Percentiles rank a stretch among this genome's conserved stretches.
These are phyloP conservation scores for Lagenidium sp. DNA, from an alignment of 352 stramenopile species.

Conservation along the genomic window DNA sequence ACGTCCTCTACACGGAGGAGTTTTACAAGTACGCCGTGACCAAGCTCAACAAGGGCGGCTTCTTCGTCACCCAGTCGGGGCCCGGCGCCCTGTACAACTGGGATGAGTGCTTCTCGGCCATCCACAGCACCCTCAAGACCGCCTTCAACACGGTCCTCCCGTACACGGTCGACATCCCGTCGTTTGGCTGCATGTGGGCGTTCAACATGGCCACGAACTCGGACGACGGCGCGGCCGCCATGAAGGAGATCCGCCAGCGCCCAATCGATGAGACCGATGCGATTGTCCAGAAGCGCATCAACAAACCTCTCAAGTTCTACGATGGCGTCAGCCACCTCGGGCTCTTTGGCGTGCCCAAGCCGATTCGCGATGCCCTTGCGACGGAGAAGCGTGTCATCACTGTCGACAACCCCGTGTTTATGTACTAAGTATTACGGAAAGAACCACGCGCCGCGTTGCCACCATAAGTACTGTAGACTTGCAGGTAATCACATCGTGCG, in stretches of 20 bases:
- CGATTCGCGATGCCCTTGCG: conserved; percentile 79
- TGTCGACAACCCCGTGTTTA: conserved; percentile 94
- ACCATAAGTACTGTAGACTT: too few relatives aligned
- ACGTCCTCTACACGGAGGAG: conserved; percentile 76
- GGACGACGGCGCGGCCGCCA: conserved; percentile 39
- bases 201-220: conserved; percentile 90
- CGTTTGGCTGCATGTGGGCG: conserved; percentile 91
- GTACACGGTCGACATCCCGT: conserved; percentile 90
- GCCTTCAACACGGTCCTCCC: conserved; percentile 90
- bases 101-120: conserved; percentile 91
- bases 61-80: conserved; percentile 92
- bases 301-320: conserved; percentile 83
- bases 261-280: conserved; percentile 58
- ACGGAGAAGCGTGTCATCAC: conserved; percentile 92
- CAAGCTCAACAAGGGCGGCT: conserved; percentile 79
- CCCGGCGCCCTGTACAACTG: conserved; percentile 85
- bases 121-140: conserved; percentile 89
- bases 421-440: conserved; percentile 74
- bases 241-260: conserved; percentile 38
- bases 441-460: too few relatives aligned
- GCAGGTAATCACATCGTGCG: too few relatives aligned
- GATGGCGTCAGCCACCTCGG: conserved; percentile 86
- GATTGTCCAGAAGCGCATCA: conserved; percentile 42
- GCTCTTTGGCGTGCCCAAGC: conserved; percentile 90
- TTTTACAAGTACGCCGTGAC: conserved; percentile 90